Conservation (phyloP, 805 yeast species). For the Saturnispora mendoncae region DNA sequence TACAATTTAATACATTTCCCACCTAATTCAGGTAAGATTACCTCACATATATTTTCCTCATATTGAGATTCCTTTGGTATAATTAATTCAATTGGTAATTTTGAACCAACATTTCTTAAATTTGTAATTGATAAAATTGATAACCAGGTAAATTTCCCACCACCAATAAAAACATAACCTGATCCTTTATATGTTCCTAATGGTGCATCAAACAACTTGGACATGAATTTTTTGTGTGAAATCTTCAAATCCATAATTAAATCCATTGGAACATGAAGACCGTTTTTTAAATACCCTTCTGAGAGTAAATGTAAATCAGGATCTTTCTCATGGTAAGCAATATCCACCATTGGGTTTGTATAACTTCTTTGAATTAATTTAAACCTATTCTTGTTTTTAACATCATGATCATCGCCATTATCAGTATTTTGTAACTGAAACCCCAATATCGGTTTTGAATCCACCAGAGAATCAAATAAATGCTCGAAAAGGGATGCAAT, state of each 20-base stretch:
- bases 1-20: constrained; percentile 53
- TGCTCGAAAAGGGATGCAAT: neutral
- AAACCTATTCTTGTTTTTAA: no score
- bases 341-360: constrained; percentile 21
- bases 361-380: constrained; percentile 16
- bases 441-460: constrained; percentile 1
- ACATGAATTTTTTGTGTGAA: constrained; percentile 41
- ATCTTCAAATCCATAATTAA: constrained; percentile 37
- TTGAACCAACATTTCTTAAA: constrained; percentile 37
- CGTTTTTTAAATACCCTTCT: constrained; percentile 43
- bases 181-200: constrained; percentile 37
- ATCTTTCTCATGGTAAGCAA: constrained; percentile 26
- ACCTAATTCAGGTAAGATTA: constrained; percentile 36
- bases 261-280: constrained; percentile 37
- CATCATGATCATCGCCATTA: neutral
- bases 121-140: constrained; percentile 45
- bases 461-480: neutral
- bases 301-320: constrained; percentile 32
- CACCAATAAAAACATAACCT: constrained; percentile 70
- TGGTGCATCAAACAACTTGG: constrained; percentile 27
- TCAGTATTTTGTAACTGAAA: neutral
- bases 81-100: constrained; percentile 39
- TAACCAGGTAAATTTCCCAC: constrained; percentile 61
- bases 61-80: constrained; percentile 34
- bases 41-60: constrained; percentile 30